Evolutionary conservation across 352 stramenopile genomes (phyloP).

Genomic region (Globisporangium radiosum): DNA sequence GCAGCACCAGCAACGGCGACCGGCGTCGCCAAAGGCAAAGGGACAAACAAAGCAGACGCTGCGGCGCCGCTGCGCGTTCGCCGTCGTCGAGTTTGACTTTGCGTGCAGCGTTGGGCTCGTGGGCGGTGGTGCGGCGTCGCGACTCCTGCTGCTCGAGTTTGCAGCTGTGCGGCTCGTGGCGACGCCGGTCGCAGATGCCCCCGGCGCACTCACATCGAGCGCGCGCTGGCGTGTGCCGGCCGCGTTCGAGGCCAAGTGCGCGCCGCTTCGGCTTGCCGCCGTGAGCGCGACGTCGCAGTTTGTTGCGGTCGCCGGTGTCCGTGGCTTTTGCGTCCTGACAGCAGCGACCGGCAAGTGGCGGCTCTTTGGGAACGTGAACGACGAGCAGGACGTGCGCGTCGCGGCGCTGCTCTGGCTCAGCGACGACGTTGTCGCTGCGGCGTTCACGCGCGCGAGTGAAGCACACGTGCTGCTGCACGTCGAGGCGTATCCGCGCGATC

Average conservation of each 20-base stretch:
- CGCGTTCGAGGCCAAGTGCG: slow-evolving; percentile 55
- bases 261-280: slow-evolving; percentile 53
- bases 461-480: slow-evolving; percentile 50
- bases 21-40: slow-evolving; percentile 10
- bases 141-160: slow-evolving; percentile 49
- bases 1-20: slow-evolving; percentile 10
- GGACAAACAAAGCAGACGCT: background rate
- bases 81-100: slow-evolving; percentile 65
- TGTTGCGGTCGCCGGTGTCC: slow-evolving; percentile 60
- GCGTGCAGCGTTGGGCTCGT: slow-evolving; percentile 42
- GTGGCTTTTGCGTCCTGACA: slow-evolving; percentile 73
- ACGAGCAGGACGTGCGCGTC: slow-evolving; percentile 72
- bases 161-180: slow-evolving; percentile 44
- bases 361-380: slow-evolving; percentile 80
- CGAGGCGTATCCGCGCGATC: slow-evolving; percentile 65
- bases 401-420: slow-evolving; percentile 57
- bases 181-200: slow-evolving; percentile 47
- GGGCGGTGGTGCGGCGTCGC: slow-evolving; percentile 29
- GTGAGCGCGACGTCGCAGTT: slow-evolving; percentile 50
- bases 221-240: slow-evolving; percentile 50
- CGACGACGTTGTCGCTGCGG: slow-evolving; percentile 59
- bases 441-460: slow-evolving; percentile 55
- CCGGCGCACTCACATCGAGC: slow-evolving; percentile 52
- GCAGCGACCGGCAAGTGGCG: slow-evolving; percentile 64
- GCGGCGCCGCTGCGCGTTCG: slow-evolving; percentile 18